phyloP scores from a whole-genome alignment of 805 yeast genomes.

The Yarrowia divulgata region DNA sequence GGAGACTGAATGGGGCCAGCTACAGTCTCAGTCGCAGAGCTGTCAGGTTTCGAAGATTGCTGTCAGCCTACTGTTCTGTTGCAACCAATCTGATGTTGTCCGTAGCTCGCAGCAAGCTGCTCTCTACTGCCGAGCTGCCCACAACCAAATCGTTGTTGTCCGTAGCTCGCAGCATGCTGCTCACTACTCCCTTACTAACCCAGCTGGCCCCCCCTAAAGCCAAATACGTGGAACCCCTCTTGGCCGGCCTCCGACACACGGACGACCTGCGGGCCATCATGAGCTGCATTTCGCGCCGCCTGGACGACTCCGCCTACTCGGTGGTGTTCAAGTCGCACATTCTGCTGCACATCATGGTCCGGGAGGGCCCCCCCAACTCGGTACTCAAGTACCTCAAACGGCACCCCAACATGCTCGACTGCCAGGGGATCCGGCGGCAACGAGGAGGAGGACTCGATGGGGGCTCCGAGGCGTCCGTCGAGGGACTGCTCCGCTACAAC shows the following conservation, averaged over 20 bases:
- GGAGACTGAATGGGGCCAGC: no score
- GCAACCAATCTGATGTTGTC: no score
- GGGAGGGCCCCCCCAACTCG: constrained; percentile 87
- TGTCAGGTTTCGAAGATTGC: no score
- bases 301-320: constrained; percentile 88
- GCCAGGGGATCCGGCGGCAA: constrained; percentile 42
- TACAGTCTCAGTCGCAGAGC: no score
- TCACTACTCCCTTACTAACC: constrained; percentile 47
- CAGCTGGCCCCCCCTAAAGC: constrained; percentile 96
- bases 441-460: constrained; percentile 43
- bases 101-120: no score
- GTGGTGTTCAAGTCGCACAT: constrained; percentile 85
- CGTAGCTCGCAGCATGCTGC: not conserved
- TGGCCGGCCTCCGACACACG: constrained; percentile 64
- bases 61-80: no score
- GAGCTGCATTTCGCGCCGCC: constrained; percentile 64
- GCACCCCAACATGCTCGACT: constrained; percentile 61
- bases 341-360: constrained; percentile 86
- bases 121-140: no score
- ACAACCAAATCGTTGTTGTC: no score
- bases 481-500: constrained; percentile 65
- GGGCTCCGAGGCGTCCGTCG: constrained; percentile 49
- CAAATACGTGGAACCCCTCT: constrained; percentile 92
- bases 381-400: constrained; percentile 66
- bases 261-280: constrained; percentile 74